Evolutionary conservation across 2,329 filamentous ascomycete genomes (phyloP).

Genomic region (Colletotrichum australisinense): DNA sequence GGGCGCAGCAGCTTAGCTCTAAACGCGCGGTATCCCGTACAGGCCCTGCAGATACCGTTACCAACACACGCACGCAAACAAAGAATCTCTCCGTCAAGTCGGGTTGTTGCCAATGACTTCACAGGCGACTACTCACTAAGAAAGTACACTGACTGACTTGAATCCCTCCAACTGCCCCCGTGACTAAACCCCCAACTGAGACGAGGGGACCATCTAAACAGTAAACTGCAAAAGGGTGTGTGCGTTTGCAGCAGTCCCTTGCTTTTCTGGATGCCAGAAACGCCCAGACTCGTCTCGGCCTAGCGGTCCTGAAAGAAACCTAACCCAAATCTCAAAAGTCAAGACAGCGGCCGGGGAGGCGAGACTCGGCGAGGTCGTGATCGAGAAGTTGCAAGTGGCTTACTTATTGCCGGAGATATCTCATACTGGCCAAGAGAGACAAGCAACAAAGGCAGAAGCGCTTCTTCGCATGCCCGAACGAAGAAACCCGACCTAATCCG

Average conservation of each 20-base stretch:
- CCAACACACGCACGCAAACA: background rate
- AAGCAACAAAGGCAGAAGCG: background rate
- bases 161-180: background rate
- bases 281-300: background rate
- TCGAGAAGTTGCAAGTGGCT: background rate
- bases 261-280: background rate
- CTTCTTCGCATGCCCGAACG: background rate
- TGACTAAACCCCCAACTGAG: background rate
- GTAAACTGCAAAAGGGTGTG: background rate
- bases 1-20: background rate
- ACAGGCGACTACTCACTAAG: background rate
- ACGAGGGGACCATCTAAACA: background rate
- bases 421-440: background rate
- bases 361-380: background rate
- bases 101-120: background rate
- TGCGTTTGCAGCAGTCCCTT: background rate
- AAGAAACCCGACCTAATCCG: background rate
- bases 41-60: no score
- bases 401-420: background rate
- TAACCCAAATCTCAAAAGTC: background rate
- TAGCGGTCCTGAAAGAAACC: background rate
- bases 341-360: background rate
- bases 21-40: background rate
- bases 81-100: background rate
- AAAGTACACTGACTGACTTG: background rate